These are phyloP conservation scores for Glebionis coronaria DNA, from an alignment of 129 eudicot genomes.

Conservation along the genomic window DNA sequence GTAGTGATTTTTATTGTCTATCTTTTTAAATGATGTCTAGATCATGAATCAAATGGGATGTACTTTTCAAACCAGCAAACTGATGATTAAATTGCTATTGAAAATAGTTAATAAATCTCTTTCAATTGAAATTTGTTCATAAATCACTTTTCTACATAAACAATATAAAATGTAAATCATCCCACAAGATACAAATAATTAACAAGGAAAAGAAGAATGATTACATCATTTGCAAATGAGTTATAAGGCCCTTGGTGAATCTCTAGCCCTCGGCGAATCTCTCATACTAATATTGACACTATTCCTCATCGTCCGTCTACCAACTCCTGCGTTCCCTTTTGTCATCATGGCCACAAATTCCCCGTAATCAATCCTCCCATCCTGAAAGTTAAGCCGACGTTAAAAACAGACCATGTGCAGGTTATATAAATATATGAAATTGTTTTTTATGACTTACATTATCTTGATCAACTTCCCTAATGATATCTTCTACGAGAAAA, in stretches of 20 bases:
- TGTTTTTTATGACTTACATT: conserved; percentile 47
- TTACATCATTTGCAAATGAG: background rate
- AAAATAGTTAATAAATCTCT: no score
- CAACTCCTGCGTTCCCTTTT: conserved; percentile 78
- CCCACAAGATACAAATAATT: conserved; percentile 20
- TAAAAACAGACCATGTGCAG: conserved; percentile 5
- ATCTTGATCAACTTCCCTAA: conserved; percentile 89
- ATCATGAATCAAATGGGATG: no score
- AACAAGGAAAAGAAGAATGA: background rate
- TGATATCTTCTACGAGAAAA: conserved; percentile 63
- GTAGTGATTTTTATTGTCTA: no score
- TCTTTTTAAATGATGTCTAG: no score
- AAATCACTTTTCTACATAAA: conserved; percentile 14
- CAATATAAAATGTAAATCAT: conserved; percentile 14
- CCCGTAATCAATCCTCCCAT: conserved; percentile 77
- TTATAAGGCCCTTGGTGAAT: background rate
- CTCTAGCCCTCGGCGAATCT: conserved; percentile 49
- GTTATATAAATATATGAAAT: background rate
- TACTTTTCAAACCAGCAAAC: no score
- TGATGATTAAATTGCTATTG: no score
- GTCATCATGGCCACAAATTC: conserved; percentile 98
- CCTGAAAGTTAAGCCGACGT: conserved; percentile 26
- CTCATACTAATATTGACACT: conserved; percentile 85
- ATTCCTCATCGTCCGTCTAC: conserved; percentile 89
- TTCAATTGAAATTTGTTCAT: conserved; percentile 13